Conservation (phyloP, 192 early-diverging fungal genomes). For the Coemansia biformis region DNA sequence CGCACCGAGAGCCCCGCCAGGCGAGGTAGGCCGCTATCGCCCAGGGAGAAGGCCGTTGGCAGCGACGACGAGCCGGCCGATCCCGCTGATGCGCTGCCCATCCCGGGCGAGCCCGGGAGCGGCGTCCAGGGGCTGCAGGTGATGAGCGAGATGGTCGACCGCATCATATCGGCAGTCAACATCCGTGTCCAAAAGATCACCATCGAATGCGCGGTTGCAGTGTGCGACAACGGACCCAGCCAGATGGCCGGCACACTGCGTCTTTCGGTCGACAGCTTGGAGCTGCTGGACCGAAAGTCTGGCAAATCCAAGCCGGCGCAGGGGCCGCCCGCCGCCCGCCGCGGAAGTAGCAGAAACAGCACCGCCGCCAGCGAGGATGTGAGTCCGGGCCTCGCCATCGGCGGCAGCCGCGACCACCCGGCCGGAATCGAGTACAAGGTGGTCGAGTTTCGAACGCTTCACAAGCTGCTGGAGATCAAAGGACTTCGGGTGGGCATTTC, state of each 20-base stretch:
- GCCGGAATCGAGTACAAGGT: constrained; percentile 45
- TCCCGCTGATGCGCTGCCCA: constrained; percentile 22
- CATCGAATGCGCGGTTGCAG: constrained; percentile 25
- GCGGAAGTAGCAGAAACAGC: constrained; percentile 10
- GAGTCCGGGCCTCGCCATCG: no score
- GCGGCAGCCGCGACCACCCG: constrained; percentile 27
- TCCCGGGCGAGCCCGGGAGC: constrained; percentile 33
- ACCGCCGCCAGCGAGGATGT: no score
- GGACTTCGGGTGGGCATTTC: constrained; percentile 28
- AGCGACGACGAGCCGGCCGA: constrained; percentile 19
- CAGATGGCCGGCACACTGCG: constrained; percentile 25
- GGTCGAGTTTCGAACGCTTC: constrained; percentile 34
- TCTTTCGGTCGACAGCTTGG: constrained; percentile 46
- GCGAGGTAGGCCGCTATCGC: neutral
- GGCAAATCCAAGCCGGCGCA: constrained; percentile 6
- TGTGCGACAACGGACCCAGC: constrained; percentile 18
- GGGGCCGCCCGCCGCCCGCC: constrained; percentile 3
- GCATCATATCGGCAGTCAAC: constrained; percentile 75
- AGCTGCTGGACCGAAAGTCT: constrained; percentile 38
- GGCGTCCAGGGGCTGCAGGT: constrained; percentile 66
- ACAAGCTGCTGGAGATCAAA: constrained; percentile 33
- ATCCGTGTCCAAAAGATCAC: constrained; percentile 53
- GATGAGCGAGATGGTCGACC: constrained; percentile 75
- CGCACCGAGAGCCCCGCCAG: no score
- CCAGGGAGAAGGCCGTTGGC: neutral